These are phyloP conservation scores for Albugo candida DNA, from an alignment of 352 stramenopile species.

Conservation along the genomic window DNA sequence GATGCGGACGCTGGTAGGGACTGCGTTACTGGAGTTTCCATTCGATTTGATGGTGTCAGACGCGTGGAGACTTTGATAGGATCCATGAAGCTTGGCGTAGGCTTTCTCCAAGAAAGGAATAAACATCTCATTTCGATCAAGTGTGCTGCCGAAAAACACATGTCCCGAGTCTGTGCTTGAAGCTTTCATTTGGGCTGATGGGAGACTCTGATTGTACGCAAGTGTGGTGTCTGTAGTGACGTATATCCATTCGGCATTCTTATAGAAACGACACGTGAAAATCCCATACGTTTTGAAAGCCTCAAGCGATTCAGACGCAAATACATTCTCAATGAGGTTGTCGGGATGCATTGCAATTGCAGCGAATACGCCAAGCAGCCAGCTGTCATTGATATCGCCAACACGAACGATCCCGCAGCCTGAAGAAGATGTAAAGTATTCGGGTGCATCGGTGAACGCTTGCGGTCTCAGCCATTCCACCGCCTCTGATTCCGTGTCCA, in stretches of 20 bases:
- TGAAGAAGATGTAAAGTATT: slow-evolving; percentile 67
- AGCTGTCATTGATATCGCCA: slow-evolving; percentile 53
- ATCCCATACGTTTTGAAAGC: slow-evolving; percentile 69
- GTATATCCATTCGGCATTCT: slow-evolving; percentile 73
- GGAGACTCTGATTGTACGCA: slow-evolving; percentile 22
- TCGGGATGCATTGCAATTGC: slow-evolving; percentile 58
- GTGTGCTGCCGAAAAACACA: slow-evolving; percentile 45
- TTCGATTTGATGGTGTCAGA: slow-evolving; percentile 15
- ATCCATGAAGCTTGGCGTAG: slow-evolving; percentile 79
- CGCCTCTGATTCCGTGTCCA: too few relatives aligned
- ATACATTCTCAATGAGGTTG: slow-evolving; percentile 82
- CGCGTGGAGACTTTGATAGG: slow-evolving; percentile 20
- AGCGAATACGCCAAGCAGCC: slow-evolving; percentile 72
- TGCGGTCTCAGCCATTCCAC: slow-evolving; percentile 37
- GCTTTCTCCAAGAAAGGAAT: slow-evolving; percentile 77
- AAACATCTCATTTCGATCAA: slow-evolving; percentile 76
- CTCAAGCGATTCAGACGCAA: slow-evolving; percentile 64
- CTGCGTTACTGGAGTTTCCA: slow-evolving; percentile 3
- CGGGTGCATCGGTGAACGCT: slow-evolving; percentile 49
- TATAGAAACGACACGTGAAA: slow-evolving; percentile 86
- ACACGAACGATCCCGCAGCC: slow-evolving; percentile 39
- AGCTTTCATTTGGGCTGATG: slow-evolving; percentile 16
- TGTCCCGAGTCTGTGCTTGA: slow-evolving; percentile 16
- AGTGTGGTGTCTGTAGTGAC: slow-evolving; percentile 67
- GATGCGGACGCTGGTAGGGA: slow-evolving; percentile 28